Base-by-base conservation (phyloP, 495 filamentous ascomycete genomes). In the Hypoxylon trugodes region DNA sequence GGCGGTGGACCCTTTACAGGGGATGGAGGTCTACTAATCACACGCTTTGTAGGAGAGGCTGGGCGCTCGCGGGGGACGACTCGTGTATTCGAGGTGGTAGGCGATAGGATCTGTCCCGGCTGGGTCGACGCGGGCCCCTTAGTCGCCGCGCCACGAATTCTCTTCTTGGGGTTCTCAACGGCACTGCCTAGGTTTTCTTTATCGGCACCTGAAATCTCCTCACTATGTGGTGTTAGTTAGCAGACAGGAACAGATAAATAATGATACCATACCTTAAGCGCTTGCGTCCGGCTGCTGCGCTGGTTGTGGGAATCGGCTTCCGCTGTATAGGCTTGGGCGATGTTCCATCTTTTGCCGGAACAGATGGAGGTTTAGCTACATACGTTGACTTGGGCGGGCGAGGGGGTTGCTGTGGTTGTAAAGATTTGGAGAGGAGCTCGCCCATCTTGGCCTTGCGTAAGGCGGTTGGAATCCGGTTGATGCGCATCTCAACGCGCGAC, bases 401-500 rank as follows among this genome's bases (percentile, higher is more conserved):
- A 51, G 57, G 58, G 7, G 61, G 46, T 42, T 66, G 54, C 41
- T 59, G 61, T 19, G 65, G 49, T 7, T 56, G 54, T 9, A 65
- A 38, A 26, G 69, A 75, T 46, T 69, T 82, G 24, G 85, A 79
- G 13, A 93, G 69, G 4, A 98, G 80, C 24, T 96, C 93, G 49
- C 87, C 88, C 85, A 99, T 93, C 38, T 84, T 97, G 25, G 83
- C 84, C 67, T 88, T 90, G 51, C 95, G 88, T 56, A 96, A 76
- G 10, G 87, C 85, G 33, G 85, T 80, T 6, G 95, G 95, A 40
- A 99, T 93, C 40, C 95, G 90, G 70, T 97, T 96, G 75, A 99
- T 83, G 72, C 95, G 91, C 74, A 96, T 89, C 78, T 98, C 94
- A 24, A 99, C 88, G 35, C 95, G 89, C 41, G 92, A 86, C 36